Evolutionary conservation across 345 rosid genomes (phyloP), one percentile per base, ranked within the genome.

Genomic region (Citrus cavaleriei): DNA sequence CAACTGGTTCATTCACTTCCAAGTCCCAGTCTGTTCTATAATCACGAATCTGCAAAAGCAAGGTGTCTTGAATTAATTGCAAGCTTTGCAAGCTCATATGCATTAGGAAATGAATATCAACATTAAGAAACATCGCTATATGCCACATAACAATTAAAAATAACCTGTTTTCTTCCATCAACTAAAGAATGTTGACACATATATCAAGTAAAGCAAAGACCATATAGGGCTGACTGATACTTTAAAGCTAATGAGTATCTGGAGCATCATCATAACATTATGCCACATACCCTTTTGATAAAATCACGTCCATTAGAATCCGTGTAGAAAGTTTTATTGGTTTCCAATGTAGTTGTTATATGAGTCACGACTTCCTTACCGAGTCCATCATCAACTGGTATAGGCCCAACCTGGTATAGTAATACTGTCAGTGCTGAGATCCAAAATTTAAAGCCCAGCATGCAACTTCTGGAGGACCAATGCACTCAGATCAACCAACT

Each of bases 251-350:
- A 73, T 30, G 77, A 40, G 19, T 70, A 72, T 2, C 58, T 61
- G 24, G 35, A 62, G 27, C 35, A 73, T 79, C 60, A 32, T 35
- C 38, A 69, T 35, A 10, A 34, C 55, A 25, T 40, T 32, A 59
- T 70, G 68, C 71, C 78, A 71, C 76, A 70, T 90, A 93, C 98
- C 96, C 98, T 86, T 87, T 90, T 89, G 75, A 93, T 91, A 85
- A 91, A 95, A 87, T 95, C 98, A 13, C 97, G 98, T 1, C 98
- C 98, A 83, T 93, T 95, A 75, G 98, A 95, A 84, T 92, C 98
- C 7, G 95, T 91, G 86, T 90, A 95, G 88, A 93, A 93, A 72
- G 95, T 92, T 78, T 79, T 85, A 78, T 89, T 95, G 81, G 93
- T 95, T 86, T 89, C 87, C 91, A 95, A 85, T 72, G 87, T 74